Evolutionary conservation across 257 asterid species (phyloP).

Genomic region (Nicotiana paniculata): DNA sequence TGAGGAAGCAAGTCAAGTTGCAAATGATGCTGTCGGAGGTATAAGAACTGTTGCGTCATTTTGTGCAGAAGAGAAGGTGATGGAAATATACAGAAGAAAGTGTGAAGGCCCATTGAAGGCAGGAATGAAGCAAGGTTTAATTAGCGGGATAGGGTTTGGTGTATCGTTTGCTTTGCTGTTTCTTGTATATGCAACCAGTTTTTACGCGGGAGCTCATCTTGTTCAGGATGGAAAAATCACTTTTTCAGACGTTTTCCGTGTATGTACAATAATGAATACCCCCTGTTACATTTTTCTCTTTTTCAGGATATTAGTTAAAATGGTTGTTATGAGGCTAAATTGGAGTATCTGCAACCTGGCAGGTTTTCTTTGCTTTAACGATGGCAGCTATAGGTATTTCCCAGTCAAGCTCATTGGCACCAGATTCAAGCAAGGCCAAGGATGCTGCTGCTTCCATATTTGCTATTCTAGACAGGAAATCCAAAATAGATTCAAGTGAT

Average conservation of each 20-base stretch:
- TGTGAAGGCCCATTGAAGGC: conserved; percentile 66
- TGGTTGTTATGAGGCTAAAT: background rate
- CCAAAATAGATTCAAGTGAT: conserved; percentile 69
- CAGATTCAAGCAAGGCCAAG: conserved; percentile 80
- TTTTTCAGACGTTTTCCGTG: conserved; percentile 65
- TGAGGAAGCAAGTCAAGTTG: conserved; percentile 89
- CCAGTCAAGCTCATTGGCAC: conserved; percentile 74
- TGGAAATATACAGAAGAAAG: conserved; percentile 54
- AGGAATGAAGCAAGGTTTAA: conserved; percentile 63
- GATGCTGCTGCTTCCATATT: conserved; percentile 70
- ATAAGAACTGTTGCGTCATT: conserved; percentile 82
- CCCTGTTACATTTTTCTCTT: background rate
- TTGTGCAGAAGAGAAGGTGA: conserved; percentile 79
- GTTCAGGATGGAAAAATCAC: conserved; percentile 59
- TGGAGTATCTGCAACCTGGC: conserved; percentile 16
- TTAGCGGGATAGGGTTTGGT: conserved; percentile 75
- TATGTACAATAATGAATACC: conserved; percentile 19
- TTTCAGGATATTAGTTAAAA: background rate
- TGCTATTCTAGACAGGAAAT: conserved; percentile 56
- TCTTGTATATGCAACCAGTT: conserved; percentile 70
- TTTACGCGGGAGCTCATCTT: conserved; percentile 82
- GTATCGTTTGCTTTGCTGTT: conserved; percentile 46
- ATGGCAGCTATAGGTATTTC: conserved; percentile 83
- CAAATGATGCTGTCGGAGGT: conserved; percentile 76
- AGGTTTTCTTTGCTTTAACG: conserved; percentile 83